Evolutionary conservation across 768 basidiomycete species (phyloP).

Genomic region (Lactifluus rugatus): DNA sequence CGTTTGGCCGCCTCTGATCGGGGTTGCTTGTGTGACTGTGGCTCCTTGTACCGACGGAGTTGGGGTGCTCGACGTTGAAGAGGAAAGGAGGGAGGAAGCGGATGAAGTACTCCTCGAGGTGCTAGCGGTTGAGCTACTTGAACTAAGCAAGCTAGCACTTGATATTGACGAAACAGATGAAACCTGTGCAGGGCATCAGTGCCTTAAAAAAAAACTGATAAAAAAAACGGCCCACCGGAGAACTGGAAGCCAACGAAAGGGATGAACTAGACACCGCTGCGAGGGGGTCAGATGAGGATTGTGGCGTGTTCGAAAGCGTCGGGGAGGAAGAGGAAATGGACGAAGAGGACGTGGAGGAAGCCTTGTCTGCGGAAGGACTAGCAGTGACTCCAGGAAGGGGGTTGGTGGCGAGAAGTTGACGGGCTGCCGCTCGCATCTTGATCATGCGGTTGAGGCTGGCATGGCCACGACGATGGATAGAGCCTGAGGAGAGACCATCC

Average conservation of each 20-base stretch:
- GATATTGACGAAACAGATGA: slow-evolving; percentile 3
- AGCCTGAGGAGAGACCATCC: slow-evolving; percentile 34
- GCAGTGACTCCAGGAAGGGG: neutral
- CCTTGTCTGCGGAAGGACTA: slow-evolving; percentile 27
- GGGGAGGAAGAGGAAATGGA: slow-evolving; percentile 11
- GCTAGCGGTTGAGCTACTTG: slow-evolving; percentile 26
- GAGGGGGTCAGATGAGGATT: slow-evolving; percentile 14
- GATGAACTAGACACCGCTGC: neutral
- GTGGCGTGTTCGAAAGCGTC: slow-evolving; percentile 1
- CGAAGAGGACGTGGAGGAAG: slow-evolving; percentile 11
- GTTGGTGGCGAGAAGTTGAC: slow-evolving; percentile 1
- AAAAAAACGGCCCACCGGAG: slow-evolving; percentile 9
- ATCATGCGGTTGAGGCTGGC: slow-evolving; percentile 52
- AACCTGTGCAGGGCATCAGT: neutral
- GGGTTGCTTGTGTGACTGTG: slow-evolving; percentile 19
- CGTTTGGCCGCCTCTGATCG: slow-evolving; percentile 28
- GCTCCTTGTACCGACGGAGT: slow-evolving; percentile 21
- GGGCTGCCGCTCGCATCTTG: slow-evolving; percentile 46
- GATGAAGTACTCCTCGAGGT: slow-evolving; percentile 15
- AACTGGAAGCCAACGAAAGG: neutral
- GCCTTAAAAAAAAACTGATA: neutral
- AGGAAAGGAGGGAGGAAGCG: slow-evolving; percentile 11
- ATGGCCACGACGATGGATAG: slow-evolving; percentile 44
- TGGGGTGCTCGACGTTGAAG: slow-evolving; percentile 13
- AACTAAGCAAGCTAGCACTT: slow-evolving; percentile 13